phyloP scores from a whole-genome alignment of 306 rosid species.

The Rosa persica region DNA sequence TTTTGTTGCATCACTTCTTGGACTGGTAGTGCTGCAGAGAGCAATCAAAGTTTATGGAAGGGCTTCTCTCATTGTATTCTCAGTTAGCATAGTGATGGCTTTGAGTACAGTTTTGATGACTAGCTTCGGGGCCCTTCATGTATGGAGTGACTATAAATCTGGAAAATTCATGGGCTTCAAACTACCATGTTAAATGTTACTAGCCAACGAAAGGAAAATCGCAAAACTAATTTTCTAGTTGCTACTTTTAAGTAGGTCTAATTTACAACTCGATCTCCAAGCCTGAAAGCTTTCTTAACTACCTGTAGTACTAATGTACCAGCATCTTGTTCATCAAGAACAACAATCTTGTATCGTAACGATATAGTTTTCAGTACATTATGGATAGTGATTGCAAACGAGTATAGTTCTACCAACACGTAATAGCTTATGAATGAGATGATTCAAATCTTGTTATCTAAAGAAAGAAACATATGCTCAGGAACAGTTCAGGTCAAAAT shows the following conservation, averaged over 20 bases:
- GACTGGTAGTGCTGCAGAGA: slow-evolving; percentile 62
- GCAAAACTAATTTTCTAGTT: slow-evolving; percentile 6
- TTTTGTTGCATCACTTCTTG: slow-evolving; percentile 68
- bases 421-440: not conserved
- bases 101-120: slow-evolving; percentile 76
- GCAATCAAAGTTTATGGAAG: slow-evolving; percentile 69
- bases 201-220: not conserved
- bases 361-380: not conserved
- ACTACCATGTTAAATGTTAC: slow-evolving; percentile 49
- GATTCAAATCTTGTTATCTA: not conserved
- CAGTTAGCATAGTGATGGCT: slow-evolving; percentile 75
- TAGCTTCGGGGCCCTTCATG: slow-evolving; percentile 61
- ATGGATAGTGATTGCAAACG: not conserved
- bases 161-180: slow-evolving; percentile 85
- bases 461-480: slow-evolving; percentile 3
- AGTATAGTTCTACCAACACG: not conserved
- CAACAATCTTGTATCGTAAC: not conserved
- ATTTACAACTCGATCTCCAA: not conserved
- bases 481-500: slow-evolving; percentile 18
- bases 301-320: not conserved
- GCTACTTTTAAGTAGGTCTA: not conserved
- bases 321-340: not conserved
- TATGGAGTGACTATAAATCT: slow-evolving; percentile 54
- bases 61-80: slow-evolving; percentile 74
- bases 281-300: not conserved